These are phyloP conservation scores for Aotearoamyces nothofagi DNA, from an alignment of 2,329 filamentous ascomycete species.

Conservation along the genomic window DNA sequence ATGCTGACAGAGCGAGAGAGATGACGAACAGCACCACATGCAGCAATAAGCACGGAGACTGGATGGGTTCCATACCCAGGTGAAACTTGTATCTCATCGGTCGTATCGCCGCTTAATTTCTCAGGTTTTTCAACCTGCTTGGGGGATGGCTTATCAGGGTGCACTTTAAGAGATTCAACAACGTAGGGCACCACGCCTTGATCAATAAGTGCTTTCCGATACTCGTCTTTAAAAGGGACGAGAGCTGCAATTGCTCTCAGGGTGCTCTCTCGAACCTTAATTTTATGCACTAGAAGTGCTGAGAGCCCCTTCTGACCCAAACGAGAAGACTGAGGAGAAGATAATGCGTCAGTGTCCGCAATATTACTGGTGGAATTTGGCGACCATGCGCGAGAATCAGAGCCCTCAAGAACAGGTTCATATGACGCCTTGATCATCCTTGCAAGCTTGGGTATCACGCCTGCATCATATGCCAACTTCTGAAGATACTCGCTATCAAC, in stretches of 20 bases:
- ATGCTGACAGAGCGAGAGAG: constrained; percentile 75
- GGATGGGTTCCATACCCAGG: constrained; percentile 57
- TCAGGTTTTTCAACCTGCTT: constrained; percentile 22
- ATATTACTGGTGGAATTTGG: constrained; percentile 11
- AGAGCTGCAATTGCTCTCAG: constrained; percentile 72
- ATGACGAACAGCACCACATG: constrained; percentile 68
- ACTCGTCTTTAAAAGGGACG: constrained; percentile 66
- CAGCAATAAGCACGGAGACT: constrained; percentile 63
- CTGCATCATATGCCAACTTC: constrained; percentile 62
- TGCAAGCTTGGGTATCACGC: constrained; percentile 44
- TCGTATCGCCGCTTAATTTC: constrained; percentile 13
- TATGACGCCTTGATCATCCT: constrained; percentile 52
- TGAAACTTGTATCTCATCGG: constrained; percentile 5
- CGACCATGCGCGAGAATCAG: constrained; percentile 37
- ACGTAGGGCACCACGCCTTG: constrained; percentile 70
- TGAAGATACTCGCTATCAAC: constrained; percentile 68
- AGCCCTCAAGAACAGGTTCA: constrained; percentile 35
- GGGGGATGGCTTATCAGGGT: constrained; percentile 31
- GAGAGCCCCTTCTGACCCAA: constrained; percentile 48
- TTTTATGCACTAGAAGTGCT: constrained; percentile 47
- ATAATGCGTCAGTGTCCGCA: constrained; percentile 12
- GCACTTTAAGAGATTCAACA: constrained; percentile 63
- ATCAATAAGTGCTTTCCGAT: constrained; percentile 69
- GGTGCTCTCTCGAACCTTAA: constrained; percentile 60
- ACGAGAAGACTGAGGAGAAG: constrained; percentile 22